These are phyloP conservation scores for Chytriomyces hyalinus DNA, from an alignment of 192 early-diverging fungal genomes.

Conservation along the genomic window DNA sequence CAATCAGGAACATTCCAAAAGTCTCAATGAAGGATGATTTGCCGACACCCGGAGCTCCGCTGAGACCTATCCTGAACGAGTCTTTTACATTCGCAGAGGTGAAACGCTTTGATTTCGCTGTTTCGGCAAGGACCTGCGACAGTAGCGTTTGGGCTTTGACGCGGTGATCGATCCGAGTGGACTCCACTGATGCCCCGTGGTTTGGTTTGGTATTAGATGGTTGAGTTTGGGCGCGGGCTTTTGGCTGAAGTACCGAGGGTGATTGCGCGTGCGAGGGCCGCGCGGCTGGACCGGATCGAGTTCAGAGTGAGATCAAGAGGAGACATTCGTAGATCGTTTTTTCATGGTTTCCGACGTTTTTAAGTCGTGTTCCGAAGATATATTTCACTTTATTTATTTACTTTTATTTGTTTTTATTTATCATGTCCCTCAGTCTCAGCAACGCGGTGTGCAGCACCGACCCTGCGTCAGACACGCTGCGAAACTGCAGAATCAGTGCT, in stretches of 20 bases:
- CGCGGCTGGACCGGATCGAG: slow-evolving; percentile 34
- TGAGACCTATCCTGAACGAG: slow-evolving; percentile 79
- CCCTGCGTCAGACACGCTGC: background rate
- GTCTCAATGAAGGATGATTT: slow-evolving; percentile 88
- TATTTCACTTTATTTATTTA: background rate
- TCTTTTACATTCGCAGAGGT: slow-evolving; percentile 4
- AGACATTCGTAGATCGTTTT: too few relatives aligned
- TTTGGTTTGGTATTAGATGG: background rate
- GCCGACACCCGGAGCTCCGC: slow-evolving; percentile 77
- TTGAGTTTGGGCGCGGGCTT: slow-evolving; percentile 4
- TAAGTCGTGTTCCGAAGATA: background rate
- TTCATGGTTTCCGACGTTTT: too few relatives aligned
- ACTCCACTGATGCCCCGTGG: slow-evolving; percentile 62
- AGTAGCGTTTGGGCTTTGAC: slow-evolving; percentile 67
- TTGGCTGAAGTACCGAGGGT: slow-evolving; percentile 59
- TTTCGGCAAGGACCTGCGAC: slow-evolving; percentile 46
- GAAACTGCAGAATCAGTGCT: background rate
- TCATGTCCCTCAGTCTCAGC: background rate
- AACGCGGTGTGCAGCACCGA: background rate
- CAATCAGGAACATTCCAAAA: slow-evolving; percentile 76
- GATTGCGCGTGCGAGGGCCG: slow-evolving; percentile 65
- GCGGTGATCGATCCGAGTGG: slow-evolving; percentile 67
- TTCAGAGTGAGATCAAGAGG: background rate
- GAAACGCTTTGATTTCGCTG: background rate
- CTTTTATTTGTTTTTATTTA: background rate